Evolutionary conservation across 2,329 filamentous ascomycete genomes (phyloP).

Genomic region (Ophiostoma triangulosporum): DNA sequence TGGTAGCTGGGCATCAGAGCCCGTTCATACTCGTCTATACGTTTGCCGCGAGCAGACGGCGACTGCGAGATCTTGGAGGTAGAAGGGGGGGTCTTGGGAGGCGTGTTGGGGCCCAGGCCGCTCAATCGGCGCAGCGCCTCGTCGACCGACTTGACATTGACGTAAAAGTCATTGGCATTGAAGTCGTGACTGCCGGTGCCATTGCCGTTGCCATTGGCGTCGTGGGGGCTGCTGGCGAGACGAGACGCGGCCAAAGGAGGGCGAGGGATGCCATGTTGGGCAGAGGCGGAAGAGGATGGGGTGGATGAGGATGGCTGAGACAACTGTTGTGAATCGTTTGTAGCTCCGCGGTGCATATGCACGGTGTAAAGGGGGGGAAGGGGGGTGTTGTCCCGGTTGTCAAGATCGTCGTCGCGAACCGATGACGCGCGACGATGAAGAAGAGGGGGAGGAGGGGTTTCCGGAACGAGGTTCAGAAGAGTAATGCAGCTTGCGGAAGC

Average conservation of each 20-base stretch:
- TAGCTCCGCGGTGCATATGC: constrained; percentile 54
- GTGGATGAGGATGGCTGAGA: constrained; percentile 20
- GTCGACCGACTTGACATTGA: constrained; percentile 32
- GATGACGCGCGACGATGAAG: background rate
- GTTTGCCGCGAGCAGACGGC: constrained; percentile 28
- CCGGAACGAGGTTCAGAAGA: background rate
- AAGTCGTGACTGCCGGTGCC: no score
- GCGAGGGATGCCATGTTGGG: constrained; percentile 45
- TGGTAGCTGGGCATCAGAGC: constrained; percentile 33
- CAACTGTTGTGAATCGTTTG: constrained; percentile 23
- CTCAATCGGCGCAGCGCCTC: constrained; percentile 41
- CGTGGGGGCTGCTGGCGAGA: background rate
- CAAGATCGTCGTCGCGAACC: constrained; percentile 7
- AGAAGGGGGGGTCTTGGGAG: background rate
- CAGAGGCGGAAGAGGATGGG: constrained; percentile 17
- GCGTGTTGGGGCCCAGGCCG: constrained; percentile 15
- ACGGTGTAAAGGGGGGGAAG: constrained; percentile 15
- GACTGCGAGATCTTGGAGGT: background rate
- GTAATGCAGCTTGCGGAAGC: background rate
- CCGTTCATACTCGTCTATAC: constrained; percentile 48
- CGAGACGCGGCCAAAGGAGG: constrained; percentile 12
- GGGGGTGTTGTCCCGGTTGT: background rate
- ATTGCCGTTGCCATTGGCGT: background rate
- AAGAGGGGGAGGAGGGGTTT: background rate
- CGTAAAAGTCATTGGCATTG: constrained; percentile 2